Percentiles rank a stretch among this genome's conserved stretches.
These are phyloP conservation scores for Papiliotrema terrestris DNA, from an alignment of 1,284 basidiomycete species.

Conservation along the genomic window DNA sequence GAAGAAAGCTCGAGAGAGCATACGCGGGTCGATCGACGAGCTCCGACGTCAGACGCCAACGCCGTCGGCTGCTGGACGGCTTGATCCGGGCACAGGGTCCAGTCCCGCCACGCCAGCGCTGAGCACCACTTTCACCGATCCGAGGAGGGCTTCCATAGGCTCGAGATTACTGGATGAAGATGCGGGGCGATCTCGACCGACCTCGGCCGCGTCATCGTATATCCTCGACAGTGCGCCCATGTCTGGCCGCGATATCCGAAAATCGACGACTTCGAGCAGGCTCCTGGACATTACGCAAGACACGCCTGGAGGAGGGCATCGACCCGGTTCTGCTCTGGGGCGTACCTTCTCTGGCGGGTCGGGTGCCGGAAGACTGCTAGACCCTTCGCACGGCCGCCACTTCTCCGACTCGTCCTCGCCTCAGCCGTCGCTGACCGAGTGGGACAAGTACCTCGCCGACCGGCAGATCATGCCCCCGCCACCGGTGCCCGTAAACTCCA, in stretches of 20 bases:
- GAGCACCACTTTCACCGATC: neutral
- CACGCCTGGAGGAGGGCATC: neutral
- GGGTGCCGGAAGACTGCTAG: neutral
- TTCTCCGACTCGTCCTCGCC: constrained; percentile 8
- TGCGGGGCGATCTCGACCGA: neutral
- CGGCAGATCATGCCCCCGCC: constrained; percentile 33
- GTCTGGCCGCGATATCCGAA: neutral
- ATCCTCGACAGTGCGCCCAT: neutral
- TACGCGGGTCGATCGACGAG: constrained; percentile 38
- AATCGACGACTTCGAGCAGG: constrained; percentile 13
- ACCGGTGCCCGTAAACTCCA: no score
- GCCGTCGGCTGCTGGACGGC: constrained; percentile 1
- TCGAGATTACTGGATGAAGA: neutral
- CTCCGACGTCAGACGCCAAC: constrained; percentile 25
- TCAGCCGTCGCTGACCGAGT: constrained; percentile 22
- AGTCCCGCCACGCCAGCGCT: neutral
- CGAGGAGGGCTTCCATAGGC: no score
- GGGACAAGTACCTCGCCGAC: constrained; percentile 37
- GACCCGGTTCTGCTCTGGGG: neutral
- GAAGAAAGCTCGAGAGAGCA: constrained; percentile 33
- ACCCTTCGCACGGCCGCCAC: constrained; percentile 4
- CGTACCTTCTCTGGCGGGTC: neutral
- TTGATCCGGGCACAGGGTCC: neutral
- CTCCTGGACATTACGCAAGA: constrained; percentile 7
- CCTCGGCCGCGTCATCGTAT: neutral